phyloP scores from a whole-genome alignment of 2,329 filamentous ascomycete genomes.

The Neofusicoccum laricinum region DNA sequence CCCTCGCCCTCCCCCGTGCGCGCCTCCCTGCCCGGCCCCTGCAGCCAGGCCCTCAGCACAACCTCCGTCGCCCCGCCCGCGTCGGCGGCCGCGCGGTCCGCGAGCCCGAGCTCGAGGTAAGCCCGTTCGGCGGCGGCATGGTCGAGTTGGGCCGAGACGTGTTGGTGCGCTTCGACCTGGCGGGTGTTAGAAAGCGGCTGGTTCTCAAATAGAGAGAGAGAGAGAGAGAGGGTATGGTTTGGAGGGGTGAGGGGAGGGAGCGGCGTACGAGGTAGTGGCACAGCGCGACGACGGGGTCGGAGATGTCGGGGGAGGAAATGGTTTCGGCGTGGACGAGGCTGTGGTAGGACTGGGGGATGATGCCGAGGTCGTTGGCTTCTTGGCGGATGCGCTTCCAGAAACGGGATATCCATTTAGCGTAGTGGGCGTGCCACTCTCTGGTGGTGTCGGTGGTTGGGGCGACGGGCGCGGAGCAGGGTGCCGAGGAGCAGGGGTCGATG shows the following conservation, averaged over 20 bases:
- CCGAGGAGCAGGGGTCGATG: too few species aligned
- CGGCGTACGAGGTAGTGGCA: constrained; percentile 1
- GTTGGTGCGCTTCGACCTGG: not conserved
- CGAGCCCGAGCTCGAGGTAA: not conserved
- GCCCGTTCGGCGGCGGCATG: not conserved
- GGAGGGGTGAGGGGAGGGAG: not conserved
- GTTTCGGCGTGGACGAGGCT: not conserved
- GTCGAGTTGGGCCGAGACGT: not conserved
- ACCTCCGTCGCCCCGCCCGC: not conserved
- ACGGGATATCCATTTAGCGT: not conserved
- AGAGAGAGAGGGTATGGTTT: too few species aligned
- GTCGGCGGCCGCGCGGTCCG: not conserved
- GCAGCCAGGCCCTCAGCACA: not conserved
- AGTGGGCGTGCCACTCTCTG: not conserved
- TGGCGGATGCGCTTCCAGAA: not conserved
- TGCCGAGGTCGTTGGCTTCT: not conserved
- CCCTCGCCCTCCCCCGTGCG: not conserved
- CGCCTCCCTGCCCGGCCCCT: not conserved
- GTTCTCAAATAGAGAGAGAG: too few species aligned
- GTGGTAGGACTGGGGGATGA: not conserved
- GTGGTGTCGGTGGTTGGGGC: not conserved
- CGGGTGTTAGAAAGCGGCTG: not conserved
- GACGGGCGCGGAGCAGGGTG: not conserved
- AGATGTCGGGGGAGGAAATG: not conserved
- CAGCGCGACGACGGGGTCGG: not conserved